Base-by-base conservation (phyloP, 768 basidiomycete species). In the Mrakia blollopis region DNA sequence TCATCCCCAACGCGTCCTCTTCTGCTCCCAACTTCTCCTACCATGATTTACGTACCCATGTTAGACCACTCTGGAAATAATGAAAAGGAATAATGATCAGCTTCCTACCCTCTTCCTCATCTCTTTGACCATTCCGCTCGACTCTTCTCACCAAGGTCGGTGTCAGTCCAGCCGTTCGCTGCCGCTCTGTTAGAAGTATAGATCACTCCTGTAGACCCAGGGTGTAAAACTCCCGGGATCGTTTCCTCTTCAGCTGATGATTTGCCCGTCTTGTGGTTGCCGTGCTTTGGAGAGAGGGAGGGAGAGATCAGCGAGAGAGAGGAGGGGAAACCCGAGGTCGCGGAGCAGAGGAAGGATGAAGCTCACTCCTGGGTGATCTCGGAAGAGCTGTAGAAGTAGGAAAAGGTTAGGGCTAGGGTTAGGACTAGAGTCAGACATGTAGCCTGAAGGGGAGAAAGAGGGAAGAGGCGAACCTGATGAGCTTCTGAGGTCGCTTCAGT, bases 131-230 rank as follows among this genome's bases (percentile, higher is more conserved):
- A 50, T 21, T 7, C 18, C 47, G 1, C 47, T 54, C 47, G 47
- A 50, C 47, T 50, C 47, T 18, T 57, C 47, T 50, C 47, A 50
- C 47, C 47, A 14, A 21, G 13, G 21, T 50, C 16, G 2, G 47
- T 50, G 18, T 50, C 47, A 44, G 61, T 47, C 37, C 44, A 23
- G 3, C 21, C 30, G 65, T 61, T 47, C 39, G 75, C 54, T 62
- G 67, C 78, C 30, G 72, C 80, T 75, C 94, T 89, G 81, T 94
- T 92, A 1, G 92, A 93, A 83, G 93, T 94, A 83, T 95, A 97
- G 81, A 95, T 89, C 37, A 90, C 89, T 52, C 84, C 85, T 1
- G 83, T 83, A 23, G 81, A 81, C 47, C 83, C 81, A n/a, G 80
- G 80, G 67, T 82, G 83, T 25, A 61, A 25, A n/a, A 78, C 92